These are phyloP conservation scores for Pseudomassariella vexata DNA, from an alignment of 2,329 filamentous ascomycete species.

Conservation along the genomic window DNA sequence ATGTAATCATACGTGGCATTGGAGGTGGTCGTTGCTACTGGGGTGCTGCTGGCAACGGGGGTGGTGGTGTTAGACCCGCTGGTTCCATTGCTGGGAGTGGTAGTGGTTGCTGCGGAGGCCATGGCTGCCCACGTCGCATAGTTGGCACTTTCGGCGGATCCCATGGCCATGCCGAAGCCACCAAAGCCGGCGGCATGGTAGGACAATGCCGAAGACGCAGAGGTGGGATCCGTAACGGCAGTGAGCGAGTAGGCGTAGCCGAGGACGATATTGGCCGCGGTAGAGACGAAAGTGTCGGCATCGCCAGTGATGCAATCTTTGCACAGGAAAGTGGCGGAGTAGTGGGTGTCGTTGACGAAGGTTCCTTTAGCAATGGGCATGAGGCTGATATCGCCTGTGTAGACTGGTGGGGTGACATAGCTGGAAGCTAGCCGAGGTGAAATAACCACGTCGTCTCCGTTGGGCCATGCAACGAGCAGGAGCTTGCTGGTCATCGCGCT, in stretches of 20 bases:
- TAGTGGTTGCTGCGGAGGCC: conserved; percentile 8
- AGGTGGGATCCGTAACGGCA: conserved; percentile 23
- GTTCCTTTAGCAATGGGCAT: conserved; percentile 44
- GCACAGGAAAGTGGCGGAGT: conserved; percentile 49
- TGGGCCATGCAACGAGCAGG: conserved; percentile 44
- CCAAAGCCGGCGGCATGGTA: conserved; percentile 36
- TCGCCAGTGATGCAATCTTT: conserved; percentile 33
- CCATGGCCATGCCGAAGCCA: conserved; percentile 26
- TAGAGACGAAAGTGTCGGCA: conserved; percentile 21
- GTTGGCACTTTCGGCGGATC: conserved; percentile 25
- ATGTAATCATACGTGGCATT: conserved; percentile 34
- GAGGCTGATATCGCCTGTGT: conserved; percentile 33
- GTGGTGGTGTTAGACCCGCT: conserved; percentile 14
- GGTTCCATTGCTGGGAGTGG: conserved; percentile 7
- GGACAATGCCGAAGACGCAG: conserved; percentile 25
- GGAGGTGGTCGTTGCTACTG: too few relatives aligned
- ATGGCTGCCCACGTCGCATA: conserved; percentile 20
- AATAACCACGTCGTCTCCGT: conserved; percentile 32
- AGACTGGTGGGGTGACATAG: conserved; percentile 41
- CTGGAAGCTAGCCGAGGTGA: conserved; percentile 26
- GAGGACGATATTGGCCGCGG: conserved; percentile 21
- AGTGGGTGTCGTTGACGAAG: conserved; percentile 45
- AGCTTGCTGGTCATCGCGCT: conserved; percentile 41
- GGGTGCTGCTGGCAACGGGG: too few relatives aligned
- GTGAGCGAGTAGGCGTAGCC: conserved; percentile 33